phyloP scores from a whole-genome alignment of 176 grass and related monocot genomes.

The Lolium perenne region DNA sequence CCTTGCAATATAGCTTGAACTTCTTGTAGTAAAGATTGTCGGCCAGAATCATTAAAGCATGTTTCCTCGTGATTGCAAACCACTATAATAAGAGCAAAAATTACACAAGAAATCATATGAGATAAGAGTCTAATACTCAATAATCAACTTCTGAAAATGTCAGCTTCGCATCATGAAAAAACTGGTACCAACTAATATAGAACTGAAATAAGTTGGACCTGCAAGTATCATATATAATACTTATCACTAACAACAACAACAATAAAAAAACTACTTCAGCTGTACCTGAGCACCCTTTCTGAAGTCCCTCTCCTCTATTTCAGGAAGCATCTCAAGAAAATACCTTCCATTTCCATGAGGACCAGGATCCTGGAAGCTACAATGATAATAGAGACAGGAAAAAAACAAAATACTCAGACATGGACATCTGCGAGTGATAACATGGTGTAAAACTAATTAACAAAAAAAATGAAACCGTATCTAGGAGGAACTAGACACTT shows the following conservation, averaged over 20 bases:
- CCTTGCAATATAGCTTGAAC: conserved; percentile 99
- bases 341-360: conserved; percentile 97
- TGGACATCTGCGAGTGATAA: conserved; percentile 16
- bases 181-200: conserved; percentile 20
- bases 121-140: conserved; percentile 26
- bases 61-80: conserved; percentile 93
- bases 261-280: conserved; percentile 3
- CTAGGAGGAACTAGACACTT: no score
- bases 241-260: not conserved
- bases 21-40: conserved; percentile 96
- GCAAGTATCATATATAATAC: conserved; percentile 22
- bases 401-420: conserved; percentile 37
- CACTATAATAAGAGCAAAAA: conserved; percentile 65
- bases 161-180: conserved; percentile 14
- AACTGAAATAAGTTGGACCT: not conserved
- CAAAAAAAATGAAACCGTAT: no score
- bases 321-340: conserved; percentile 77
- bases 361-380: conserved; percentile 91
- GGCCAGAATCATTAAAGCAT: conserved; percentile 91
- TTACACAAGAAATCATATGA: conserved; percentile 31
- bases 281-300: conserved; percentile 98
- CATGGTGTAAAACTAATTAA: not conserved
- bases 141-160: conserved; percentile 12
- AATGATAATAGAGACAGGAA: conserved; percentile 48
- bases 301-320: conserved; percentile 81